Conservation (phyloP, 129 eudicot species). For the Chrysanthemum seticuspe region DNA sequence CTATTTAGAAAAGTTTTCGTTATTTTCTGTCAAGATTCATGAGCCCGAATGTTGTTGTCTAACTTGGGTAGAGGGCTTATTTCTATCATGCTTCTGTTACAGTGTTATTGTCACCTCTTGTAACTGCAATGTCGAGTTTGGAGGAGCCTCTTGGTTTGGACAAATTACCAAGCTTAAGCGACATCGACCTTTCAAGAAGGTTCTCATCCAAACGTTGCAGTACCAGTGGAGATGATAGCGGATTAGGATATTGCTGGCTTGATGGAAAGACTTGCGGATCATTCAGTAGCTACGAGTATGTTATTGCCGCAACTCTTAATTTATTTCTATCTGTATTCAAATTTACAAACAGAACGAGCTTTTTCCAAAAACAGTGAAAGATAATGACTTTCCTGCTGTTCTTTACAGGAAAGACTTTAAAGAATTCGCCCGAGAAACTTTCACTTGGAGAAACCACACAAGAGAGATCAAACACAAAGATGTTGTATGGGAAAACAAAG, state of each 20-base stretch:
- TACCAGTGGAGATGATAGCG: slow-evolving; percentile 59
- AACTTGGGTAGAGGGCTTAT: neutral
- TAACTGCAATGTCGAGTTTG: slow-evolving; percentile 74
- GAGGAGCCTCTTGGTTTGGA: slow-evolving; percentile 90
- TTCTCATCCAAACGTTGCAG: slow-evolving; percentile 87
- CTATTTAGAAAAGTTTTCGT: neutral
- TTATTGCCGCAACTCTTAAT: neutral
- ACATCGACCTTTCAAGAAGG: slow-evolving; percentile 56
- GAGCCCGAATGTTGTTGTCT: too few relatives aligned
- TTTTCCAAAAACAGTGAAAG: neutral
- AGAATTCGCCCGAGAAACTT: slow-evolving; percentile 50
- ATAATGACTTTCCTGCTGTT: neutral
- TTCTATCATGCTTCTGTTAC: slow-evolving; percentile 5
- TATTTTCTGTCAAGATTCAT: too few relatives aligned
- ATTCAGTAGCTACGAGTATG: slow-evolving; percentile 68
- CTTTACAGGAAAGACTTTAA: slow-evolving; percentile 63
- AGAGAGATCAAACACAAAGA: slow-evolving; percentile 47
- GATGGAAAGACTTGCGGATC: slow-evolving; percentile 71
- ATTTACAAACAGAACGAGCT: too few relatives aligned
- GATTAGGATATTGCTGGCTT: slow-evolving; percentile 71
- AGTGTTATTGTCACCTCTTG: neutral
- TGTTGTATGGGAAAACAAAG: slow-evolving; percentile 46
- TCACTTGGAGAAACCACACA: slow-evolving; percentile 44
- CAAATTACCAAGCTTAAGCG: slow-evolving; percentile 80
- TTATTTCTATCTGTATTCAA: neutral